A percentile compares a stretch with the other conserved stretches of the same genome.
Conservation (phyloP, 2,329 filamentous ascomycete species). For the Moelleriella libera region DNA sequence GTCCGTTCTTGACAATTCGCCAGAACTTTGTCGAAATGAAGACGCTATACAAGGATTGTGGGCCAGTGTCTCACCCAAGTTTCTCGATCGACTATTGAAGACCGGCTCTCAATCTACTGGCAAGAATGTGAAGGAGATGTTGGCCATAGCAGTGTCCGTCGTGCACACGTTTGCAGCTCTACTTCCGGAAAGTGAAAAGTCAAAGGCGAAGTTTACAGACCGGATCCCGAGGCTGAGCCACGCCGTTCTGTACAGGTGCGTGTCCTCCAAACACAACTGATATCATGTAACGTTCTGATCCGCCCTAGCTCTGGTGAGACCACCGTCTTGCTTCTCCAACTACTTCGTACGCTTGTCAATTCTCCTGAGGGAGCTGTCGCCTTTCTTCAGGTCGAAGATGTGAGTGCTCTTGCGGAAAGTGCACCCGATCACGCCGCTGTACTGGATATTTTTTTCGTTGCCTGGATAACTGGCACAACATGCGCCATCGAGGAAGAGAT, state of each 20-base stretch:
- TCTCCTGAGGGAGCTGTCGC: constrained; percentile 32
- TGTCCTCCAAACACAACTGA: background rate
- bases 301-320: constrained; percentile 34
- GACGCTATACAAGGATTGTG: constrained; percentile 35
- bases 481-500: constrained; percentile 13
- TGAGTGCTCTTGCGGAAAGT: constrained; percentile 41
- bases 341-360: constrained; percentile 41
- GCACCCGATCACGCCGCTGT: constrained; percentile 37
- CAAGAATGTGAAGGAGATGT: constrained; percentile 42
- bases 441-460: constrained; percentile 39
- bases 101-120: constrained; percentile 30
- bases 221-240: constrained; percentile 39
- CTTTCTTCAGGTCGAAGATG: constrained; percentile 34
- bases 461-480: constrained; percentile 38
- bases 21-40: constrained; percentile 33
- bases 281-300: background rate
- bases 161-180: constrained; percentile 47
- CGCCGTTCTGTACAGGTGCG: constrained; percentile 39
- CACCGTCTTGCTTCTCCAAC: constrained; percentile 37
- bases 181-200: constrained; percentile 32
- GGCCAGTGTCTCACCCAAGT: constrained; percentile 45
- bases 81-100: constrained; percentile 47
- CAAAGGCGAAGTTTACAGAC: constrained; percentile 31
- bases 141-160: constrained; percentile 48
- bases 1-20: constrained; percentile 47